These are phyloP conservation scores for Clathrus columnatus DNA, from an alignment of 768 basidiomycete species.

Conservation along the genomic window DNA sequence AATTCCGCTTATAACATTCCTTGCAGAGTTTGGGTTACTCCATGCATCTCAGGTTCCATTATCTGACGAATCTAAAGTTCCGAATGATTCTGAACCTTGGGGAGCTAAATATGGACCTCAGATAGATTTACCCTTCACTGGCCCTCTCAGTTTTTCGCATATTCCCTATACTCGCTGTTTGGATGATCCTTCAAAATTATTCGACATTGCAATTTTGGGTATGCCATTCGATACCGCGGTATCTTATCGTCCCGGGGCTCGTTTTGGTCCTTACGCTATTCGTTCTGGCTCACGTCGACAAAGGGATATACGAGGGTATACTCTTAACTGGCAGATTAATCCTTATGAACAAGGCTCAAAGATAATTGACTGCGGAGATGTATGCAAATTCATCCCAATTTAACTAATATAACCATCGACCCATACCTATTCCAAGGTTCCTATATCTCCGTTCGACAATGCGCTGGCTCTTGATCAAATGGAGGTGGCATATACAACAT, in stretches of 20 bases:
- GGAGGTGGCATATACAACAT: conserved; percentile 72
- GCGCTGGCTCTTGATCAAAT: conserved; percentile 79
- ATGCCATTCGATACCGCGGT: conserved; percentile 73
- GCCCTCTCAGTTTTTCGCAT: conserved; percentile 78
- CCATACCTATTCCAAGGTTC: conserved; percentile 39
- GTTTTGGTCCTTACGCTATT: conserved; percentile 83
- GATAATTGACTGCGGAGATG: conserved; percentile 81
- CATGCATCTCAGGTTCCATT: neutral
- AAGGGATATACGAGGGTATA: conserved; percentile 45
- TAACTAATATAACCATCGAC: neutral
- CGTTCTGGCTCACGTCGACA: conserved; percentile 71
- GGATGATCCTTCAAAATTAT: conserved; percentile 40
- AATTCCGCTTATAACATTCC: neutral
- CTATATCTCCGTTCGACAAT: conserved; percentile 74
- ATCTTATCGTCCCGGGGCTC: conserved; percentile 51
- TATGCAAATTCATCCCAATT: conserved; percentile 22
- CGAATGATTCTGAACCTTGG: conserved; percentile 37
- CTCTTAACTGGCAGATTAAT: conserved; percentile 61
- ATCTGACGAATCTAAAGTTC: conserved; percentile 2
- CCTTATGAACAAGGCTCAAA: conserved; percentile 51
- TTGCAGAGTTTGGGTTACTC: neutral
- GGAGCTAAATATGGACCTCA: conserved; percentile 66
- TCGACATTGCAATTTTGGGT: conserved; percentile 75
- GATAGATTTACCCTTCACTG: conserved; percentile 67
- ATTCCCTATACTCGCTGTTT: conserved; percentile 67